These are phyloP conservation scores for Cordyceps fumosorosea DNA, from an alignment of 2,329 filamentous ascomycete species.

Conservation along the genomic window DNA sequence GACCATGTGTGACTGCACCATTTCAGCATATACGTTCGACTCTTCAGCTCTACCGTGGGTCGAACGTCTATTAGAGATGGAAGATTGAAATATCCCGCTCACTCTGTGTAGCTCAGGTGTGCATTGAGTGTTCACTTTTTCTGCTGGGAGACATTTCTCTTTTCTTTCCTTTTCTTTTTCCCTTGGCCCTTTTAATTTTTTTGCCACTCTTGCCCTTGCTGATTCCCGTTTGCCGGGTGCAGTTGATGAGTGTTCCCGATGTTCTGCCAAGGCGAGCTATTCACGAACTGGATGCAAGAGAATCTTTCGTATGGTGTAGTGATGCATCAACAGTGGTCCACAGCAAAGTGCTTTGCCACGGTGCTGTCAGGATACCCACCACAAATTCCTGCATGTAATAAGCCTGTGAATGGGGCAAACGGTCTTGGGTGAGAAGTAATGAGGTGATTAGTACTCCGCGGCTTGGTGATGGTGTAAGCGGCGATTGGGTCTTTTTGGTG, in stretches of 20 bases:
- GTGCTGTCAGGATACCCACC: neutral
- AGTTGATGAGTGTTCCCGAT: too few relatives aligned
- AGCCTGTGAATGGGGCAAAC: neutral
- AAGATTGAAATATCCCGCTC: constrained; percentile 44
- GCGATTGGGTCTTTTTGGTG: neutral
- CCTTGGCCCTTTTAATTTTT: neutral
- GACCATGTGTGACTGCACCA: constrained; percentile 24
- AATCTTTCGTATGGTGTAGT: neutral
- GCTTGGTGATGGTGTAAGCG: neutral
- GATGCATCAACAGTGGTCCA: neutral
- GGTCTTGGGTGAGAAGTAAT: neutral
- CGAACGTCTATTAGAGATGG: constrained; percentile 49
- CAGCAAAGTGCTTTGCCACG: neutral
- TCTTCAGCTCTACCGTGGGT: constrained; percentile 41
- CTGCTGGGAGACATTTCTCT: constrained; percentile 34
- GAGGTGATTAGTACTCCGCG: neutral
- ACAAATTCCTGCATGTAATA: neutral
- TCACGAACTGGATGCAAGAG: neutral
- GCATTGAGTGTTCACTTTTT: constrained; percentile 43
- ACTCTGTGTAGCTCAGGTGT: constrained; percentile 43
- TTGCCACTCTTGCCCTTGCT: neutral
- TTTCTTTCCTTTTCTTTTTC: neutral
- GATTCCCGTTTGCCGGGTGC: too few relatives aligned
- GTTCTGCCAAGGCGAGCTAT: too few relatives aligned
- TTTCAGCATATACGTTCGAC: constrained; percentile 50